Evolutionary conservation across 768 basidiomycete genomes (phyloP), one percentile per base, ranked within the genome.

Genomic region (Phylloporus scabripes): DNA sequence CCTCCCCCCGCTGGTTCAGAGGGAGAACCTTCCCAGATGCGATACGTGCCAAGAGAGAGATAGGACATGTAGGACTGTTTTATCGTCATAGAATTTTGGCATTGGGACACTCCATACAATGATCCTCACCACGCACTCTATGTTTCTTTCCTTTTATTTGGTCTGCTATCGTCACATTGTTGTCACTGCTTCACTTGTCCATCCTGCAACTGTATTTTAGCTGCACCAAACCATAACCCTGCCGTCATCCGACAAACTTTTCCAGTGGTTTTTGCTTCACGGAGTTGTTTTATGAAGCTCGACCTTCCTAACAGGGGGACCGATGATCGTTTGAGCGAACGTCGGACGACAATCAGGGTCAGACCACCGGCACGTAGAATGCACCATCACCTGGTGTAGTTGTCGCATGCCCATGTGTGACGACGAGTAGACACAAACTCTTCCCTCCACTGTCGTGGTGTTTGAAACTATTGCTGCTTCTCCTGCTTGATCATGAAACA

Each of bases 1-100:
- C 43, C 63, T 18, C 60, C 68, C 45, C 55, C 68, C 34, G 52
- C 67, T 56, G 63, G 61, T 44, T 49, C 63, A 45, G 60, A 49
- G 54, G 58, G 44, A 48, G 52, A 53, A 26, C 23, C 57, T 45
- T 57, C 64, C n/a, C 68, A 70, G 17, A 21, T 52, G 44, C 53
- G 54, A 0, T 68, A 62, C 47, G 65, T 67, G 63, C 4, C 55
- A 23, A 52, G 58, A 32, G 64, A 64, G 31, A 60, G 53, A 37
- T 59, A 46, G 28, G 26, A 44, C 42, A 1, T 33, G 42, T 53
- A 53, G 17, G 45, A 54, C 42, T 32, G 20, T 24, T 21, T 51
- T 45, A 24, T 42, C 32, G 29, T 42, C 32, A 26, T 59, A 58
- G 54, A 58, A 48, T 48, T 47, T 53, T 51, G 48, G 50, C 46